phyloP scores from a whole-genome alignment of 305 asterid species.

The Fraxinus latifolia region DNA sequence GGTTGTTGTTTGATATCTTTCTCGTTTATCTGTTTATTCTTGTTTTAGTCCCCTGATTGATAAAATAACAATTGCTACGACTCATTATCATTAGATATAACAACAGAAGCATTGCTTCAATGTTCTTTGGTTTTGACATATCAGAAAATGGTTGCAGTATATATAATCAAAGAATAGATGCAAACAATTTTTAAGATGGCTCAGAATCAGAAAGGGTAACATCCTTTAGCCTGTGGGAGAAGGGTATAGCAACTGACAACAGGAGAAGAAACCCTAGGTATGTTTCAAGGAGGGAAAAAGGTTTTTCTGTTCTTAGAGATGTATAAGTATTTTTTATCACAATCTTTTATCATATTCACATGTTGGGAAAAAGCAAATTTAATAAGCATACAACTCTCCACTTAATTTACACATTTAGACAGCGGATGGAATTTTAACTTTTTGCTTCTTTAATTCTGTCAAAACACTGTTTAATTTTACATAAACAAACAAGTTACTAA shows the following conservation, averaged over 20 bases:
- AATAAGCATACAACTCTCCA: background rate
- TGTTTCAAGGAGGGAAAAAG: background rate
- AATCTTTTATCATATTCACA: background rate
- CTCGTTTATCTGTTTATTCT: background rate
- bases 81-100: background rate
- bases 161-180: background rate
- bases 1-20: background rate
- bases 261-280: background rate
- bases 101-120: background rate
- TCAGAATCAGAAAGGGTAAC: background rate
- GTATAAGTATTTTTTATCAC: background rate
- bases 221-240: background rate
- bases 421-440: background rate
- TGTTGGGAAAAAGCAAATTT: background rate
- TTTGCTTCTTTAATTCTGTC: background rate
- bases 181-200: background rate
- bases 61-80: background rate
- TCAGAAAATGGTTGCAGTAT: background rate
- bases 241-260: background rate
- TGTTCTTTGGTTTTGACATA: background rate
- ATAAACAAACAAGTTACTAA: background rate
- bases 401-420: background rate
- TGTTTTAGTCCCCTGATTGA: background rate
- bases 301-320: background rate
- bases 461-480: background rate